A percentile compares a stretch with the other conserved stretches of the same genome.
These are phyloP conservation scores for Yamadazyma triangularis DNA, from an alignment of 1,139 yeast genomes.

Conservation along the genomic window DNA sequence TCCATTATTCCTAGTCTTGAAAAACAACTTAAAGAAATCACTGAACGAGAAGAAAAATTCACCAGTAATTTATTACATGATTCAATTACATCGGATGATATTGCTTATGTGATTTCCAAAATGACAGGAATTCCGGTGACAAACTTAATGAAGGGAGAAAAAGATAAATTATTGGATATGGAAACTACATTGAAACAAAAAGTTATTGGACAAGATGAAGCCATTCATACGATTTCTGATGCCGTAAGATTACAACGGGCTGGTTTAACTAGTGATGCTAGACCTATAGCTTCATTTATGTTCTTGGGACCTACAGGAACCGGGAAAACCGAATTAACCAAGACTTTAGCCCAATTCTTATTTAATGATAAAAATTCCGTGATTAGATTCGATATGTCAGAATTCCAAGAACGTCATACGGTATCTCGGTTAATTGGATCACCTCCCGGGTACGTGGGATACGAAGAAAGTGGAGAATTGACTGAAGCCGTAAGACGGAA, in stretches of 20 bases:
- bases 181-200: constrained; percentile 69
- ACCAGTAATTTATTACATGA: constrained; percentile 63
- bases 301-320: constrained; percentile 98
- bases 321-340: constrained; percentile 94
- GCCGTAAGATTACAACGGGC: constrained; percentile 97
- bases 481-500: constrained; percentile 95
- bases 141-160: constrained; percentile 88
- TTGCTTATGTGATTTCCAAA: constrained; percentile 83
- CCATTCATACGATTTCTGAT: constrained; percentile 82
- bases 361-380: constrained; percentile 86
- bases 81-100: constrained; percentile 90
- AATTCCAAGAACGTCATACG: constrained; percentile 91
- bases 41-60: constrained; percentile 36
- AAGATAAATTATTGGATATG: constrained; percentile 85
- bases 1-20: constrained; percentile 80
- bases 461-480: constrained; percentile 92
- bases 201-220: constrained; percentile 95
- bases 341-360: constrained; percentile 83
- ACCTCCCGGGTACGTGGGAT: constrained; percentile 97
- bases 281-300: constrained; percentile 95
- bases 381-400: constrained; percentile 94
- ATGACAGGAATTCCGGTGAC: constrained; percentile 97
- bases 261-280: constrained; percentile 86
- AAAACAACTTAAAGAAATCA: constrained; percentile 42
- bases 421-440: constrained; percentile 91